Evolutionary conservation across 2,329 filamentous ascomycete genomes (phyloP).

Genomic region (Chrysoporthe deuterocubensis): DNA sequence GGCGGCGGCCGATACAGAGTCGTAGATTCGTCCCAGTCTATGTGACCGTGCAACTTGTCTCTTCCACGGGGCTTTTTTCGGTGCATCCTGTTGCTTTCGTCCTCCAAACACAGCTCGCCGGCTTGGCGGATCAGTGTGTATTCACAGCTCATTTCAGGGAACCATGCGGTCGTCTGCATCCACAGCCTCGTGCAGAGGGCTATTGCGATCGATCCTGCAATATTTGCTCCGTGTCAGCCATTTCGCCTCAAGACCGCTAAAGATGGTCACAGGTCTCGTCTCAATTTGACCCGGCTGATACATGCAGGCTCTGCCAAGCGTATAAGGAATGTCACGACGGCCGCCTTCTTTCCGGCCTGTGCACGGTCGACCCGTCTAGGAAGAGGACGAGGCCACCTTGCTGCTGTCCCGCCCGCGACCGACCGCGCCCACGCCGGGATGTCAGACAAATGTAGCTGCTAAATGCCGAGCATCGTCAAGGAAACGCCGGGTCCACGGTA

Average conservation of each 20-base stretch:
- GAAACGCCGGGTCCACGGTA: conserved; percentile 4
- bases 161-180: neutral
- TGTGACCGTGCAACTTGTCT: neutral
- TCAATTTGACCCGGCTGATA: neutral
- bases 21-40: neutral
- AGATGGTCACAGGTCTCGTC: neutral
- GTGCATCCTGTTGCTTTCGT: neutral
- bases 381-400: too few relatives aligned
- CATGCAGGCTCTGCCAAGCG: neutral
- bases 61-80: neutral
- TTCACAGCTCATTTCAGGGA: neutral
- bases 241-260: neutral
- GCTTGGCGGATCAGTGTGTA: neutral
- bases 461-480: conserved; percentile 3
- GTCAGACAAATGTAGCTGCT: neutral
- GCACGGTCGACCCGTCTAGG: neutral
- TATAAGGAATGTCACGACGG: neutral
- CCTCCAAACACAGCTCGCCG: too few relatives aligned
- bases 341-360: neutral
- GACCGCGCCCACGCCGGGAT: neutral
- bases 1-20: neutral
- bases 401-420: neutral
- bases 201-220: too few relatives aligned
- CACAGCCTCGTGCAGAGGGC: neutral
- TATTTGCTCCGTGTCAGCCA: neutral